Percentiles rank a stretch among this genome's conserved stretches.
Conservation (phyloP, 768 basidiomycete genomes). For the Phanerodontia chrysosporium region DNA sequence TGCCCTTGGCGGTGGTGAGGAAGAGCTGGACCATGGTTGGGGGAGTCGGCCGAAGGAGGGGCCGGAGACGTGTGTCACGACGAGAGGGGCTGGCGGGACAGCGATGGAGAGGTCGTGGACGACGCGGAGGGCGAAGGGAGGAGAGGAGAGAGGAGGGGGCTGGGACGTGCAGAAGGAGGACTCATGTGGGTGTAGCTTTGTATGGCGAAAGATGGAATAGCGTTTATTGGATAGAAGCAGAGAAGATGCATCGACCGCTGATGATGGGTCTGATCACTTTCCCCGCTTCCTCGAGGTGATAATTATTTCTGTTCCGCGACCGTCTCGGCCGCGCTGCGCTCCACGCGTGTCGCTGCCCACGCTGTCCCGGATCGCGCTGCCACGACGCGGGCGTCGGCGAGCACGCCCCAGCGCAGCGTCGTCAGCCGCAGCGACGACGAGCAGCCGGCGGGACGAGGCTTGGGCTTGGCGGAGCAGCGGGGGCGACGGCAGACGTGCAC, state of each 20-base stretch:
- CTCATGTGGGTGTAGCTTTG: slow-evolving; percentile 36
- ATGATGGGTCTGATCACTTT: neutral
- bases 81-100: slow-evolving; percentile 52
- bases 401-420: neutral
- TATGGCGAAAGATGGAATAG: slow-evolving; percentile 8
- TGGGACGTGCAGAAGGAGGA: slow-evolving; percentile 33
- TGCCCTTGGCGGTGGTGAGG: slow-evolving; percentile 67
- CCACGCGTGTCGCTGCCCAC: too few relatives aligned
- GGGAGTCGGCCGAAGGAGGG: slow-evolving; percentile 13
- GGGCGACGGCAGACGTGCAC: neutral
- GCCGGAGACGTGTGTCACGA: slow-evolving; percentile 9
- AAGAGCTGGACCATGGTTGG: slow-evolving; percentile 62
- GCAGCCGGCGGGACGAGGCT: neutral
- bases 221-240: slow-evolving; percentile 6
- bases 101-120: slow-evolving; percentile 14
- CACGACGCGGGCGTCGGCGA: neutral
- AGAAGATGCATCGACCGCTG: slow-evolving; percentile 1
- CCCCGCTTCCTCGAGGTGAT: slow-evolving; percentile 1
- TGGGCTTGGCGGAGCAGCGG: neutral
- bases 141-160: slow-evolving; percentile 56
- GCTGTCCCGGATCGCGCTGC: neutral
- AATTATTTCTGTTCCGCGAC: neutral
- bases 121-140: slow-evolving; percentile 17
- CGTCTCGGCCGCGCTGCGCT: slow-evolving; percentile 1
- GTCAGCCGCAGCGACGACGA: neutral